Evolutionary conservation across 169 alveolate species (phyloP).

Genomic region (Plasmodium knowlesi): DNA sequence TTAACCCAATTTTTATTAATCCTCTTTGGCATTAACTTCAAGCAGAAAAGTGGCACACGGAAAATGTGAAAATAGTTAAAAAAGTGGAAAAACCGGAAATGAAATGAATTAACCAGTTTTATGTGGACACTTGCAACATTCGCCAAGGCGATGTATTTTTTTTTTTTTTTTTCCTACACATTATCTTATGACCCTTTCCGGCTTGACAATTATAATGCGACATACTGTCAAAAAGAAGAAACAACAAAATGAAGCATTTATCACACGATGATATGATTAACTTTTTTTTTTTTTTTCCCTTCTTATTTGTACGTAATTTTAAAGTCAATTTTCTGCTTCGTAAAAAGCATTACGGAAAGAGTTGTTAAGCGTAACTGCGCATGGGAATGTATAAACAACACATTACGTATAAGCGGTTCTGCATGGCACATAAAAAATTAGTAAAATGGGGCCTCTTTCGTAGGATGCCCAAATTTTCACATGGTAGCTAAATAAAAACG

Average conservation of each 20-base stretch:
- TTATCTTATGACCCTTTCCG: too few species aligned
- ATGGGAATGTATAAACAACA: neutral
- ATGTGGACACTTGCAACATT: neutral
- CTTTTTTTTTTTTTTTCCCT: constrained; percentile 5
- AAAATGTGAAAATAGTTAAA: neutral
- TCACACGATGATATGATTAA: too few species aligned
- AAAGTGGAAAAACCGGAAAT: neutral
- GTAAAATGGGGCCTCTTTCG: neutral
- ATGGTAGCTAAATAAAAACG: constrained; percentile 68
- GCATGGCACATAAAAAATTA: neutral
- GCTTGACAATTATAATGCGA: too few species aligned
- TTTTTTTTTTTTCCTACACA: too few species aligned
- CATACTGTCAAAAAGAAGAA: too few species aligned
- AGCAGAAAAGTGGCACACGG: neutral
- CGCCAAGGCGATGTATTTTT: neutral
- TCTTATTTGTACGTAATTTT: neutral
- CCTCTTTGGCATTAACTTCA: neutral
- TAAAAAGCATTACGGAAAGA: neutral
- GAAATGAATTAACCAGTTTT: neutral
- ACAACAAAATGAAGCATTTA: too few species aligned
- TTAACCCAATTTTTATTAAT: neutral
- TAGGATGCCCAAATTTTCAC: neutral
- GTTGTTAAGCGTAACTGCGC: neutral
- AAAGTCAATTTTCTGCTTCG: neutral
- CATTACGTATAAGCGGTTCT: neutral